Evolutionary conservation across 441 rosid genomes (phyloP).

Genomic region (Gossypium laxum): DNA sequence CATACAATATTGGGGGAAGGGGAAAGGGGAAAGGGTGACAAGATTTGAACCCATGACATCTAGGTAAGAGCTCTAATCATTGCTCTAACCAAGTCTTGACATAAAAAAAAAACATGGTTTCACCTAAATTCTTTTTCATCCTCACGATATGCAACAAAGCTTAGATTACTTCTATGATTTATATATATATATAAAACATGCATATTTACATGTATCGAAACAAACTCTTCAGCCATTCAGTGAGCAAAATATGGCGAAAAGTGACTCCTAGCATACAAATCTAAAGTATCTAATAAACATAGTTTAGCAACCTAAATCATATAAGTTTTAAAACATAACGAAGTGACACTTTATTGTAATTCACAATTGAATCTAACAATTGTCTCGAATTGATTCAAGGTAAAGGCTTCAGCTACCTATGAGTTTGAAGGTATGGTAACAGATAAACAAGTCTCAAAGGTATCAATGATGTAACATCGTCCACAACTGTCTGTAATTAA

Average conservation of each 20-base stretch:
- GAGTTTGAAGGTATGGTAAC: neutral
- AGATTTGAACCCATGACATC: no score
- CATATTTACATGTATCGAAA: neutral
- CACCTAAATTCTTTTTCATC: neutral
- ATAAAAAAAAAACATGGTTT: neutral
- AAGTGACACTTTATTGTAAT: neutral
- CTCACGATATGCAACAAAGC: neutral
- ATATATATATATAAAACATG: neutral
- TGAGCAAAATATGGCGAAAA: neutral
- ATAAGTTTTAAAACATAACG: neutral
- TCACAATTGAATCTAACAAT: neutral
- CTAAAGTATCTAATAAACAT: neutral
- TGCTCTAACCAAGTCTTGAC: no score
- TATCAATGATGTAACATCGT: neutral
- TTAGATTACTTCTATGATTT: neutral
- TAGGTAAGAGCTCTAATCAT: no score
- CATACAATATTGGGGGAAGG: no score
- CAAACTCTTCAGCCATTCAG: neutral
- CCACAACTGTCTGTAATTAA: neutral
- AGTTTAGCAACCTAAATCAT: neutral
- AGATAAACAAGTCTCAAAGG: neutral
- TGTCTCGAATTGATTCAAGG: neutral
- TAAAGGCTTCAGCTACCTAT: neutral
- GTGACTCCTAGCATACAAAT: no score
- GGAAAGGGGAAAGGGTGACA: no score